Percentiles rank a stretch among this genome's conserved stretches.
These are phyloP conservation scores for Coemansia sp. DNA, from an alignment of 192 early-diverging fungal species.

Conservation along the genomic window DNA sequence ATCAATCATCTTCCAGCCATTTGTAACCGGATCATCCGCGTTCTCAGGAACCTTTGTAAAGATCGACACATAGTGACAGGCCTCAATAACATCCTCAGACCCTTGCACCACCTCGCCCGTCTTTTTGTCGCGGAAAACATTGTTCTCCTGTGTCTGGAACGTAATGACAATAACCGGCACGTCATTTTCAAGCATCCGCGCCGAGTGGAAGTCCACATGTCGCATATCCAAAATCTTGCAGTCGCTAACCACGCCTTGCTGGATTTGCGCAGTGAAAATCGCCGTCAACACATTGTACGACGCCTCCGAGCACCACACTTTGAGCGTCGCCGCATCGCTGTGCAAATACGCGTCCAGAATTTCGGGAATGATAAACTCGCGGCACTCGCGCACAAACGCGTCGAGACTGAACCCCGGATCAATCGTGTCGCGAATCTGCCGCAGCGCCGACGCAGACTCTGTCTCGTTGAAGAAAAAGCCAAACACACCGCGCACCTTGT, in stretches of 20 bases:
- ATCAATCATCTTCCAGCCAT: slow-evolving; percentile 92
- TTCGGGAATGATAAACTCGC: slow-evolving; percentile 92
- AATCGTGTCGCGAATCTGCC: slow-evolving; percentile 72
- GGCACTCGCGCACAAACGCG: slow-evolving; percentile 85
- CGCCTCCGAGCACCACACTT: slow-evolving; percentile 93
- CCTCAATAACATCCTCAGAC: slow-evolving; percentile 85
- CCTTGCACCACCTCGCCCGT: slow-evolving; percentile 87
- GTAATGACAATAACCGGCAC: slow-evolving; percentile 86
- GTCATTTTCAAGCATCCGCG: slow-evolving; percentile 91
- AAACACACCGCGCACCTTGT: slow-evolving; percentile 73
- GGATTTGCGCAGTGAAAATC: slow-evolving; percentile 77
- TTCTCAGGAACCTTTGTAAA: slow-evolving; percentile 86
- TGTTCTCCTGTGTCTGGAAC: slow-evolving; percentile 93
- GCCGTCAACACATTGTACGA: slow-evolving; percentile 82
- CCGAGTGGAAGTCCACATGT: slow-evolving; percentile 84
- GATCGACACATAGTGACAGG: slow-evolving; percentile 82
- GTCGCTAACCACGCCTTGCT: slow-evolving; percentile 88
- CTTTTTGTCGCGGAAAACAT: slow-evolving; percentile 82
- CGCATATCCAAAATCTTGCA: slow-evolving; percentile 93
- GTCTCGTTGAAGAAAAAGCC: slow-evolving; percentile 87
- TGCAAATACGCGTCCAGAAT: slow-evolving; percentile 93
- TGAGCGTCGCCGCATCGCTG: slow-evolving; percentile 77
- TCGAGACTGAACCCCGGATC: slow-evolving; percentile 87
- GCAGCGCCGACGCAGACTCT: slow-evolving; percentile 88
- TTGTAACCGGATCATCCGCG: slow-evolving; percentile 76